Evolutionary conservation across 805 yeast species (phyloP), one percentile per base, ranked within the genome.

Genomic region (Myxozyma geophila): DNA sequence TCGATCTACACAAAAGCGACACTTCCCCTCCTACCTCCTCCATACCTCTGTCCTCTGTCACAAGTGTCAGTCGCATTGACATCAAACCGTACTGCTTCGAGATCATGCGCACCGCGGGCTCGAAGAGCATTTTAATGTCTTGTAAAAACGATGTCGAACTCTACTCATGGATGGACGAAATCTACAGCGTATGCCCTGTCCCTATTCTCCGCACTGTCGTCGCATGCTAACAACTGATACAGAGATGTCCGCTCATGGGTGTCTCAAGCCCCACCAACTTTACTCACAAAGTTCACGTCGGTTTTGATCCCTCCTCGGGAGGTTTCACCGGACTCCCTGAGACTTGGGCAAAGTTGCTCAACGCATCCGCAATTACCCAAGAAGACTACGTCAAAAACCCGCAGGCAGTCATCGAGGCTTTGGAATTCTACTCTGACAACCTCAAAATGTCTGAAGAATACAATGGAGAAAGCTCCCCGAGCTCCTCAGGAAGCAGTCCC

Each of bases 211-310:
- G 15, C 6, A 23, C 13, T 4, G 21, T 17, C 47, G 10, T 12
- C 46, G 7, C 33, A 7, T n/a, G n/a, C 33, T 52, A 9, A 19
- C 37, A 35, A 36, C 12, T 3, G 43, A 37, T 10, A 54, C 54
- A 66, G 69, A 74, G 76, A 59, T 74, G 78, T 54, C 81, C 81
- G 5, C 65, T 75, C 33, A 73, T 76, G 21, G 80, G 80, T 44
- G 97, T 95, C 10, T 92, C 98, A 2, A 87, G 87, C 46, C 99
- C 99, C 7, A 90, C 93, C 17, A 92, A 93, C 75, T 93, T 93
- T 75, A 91, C 96, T 10, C 99, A 96, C 74, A 89, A 87, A 72
- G 97, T 92, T 37, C 98, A 95, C 72, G 98, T 95, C 9, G 97
- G 96, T 28, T 87, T 90, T 55, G 97, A 93, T 75, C 82, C 86